A percentile compares a stretch with the other conserved stretches of the same genome.
These are phyloP conservation scores for Prunus salicina DNA, from an alignment of 306 rosid species.

Conservation along the genomic window DNA sequence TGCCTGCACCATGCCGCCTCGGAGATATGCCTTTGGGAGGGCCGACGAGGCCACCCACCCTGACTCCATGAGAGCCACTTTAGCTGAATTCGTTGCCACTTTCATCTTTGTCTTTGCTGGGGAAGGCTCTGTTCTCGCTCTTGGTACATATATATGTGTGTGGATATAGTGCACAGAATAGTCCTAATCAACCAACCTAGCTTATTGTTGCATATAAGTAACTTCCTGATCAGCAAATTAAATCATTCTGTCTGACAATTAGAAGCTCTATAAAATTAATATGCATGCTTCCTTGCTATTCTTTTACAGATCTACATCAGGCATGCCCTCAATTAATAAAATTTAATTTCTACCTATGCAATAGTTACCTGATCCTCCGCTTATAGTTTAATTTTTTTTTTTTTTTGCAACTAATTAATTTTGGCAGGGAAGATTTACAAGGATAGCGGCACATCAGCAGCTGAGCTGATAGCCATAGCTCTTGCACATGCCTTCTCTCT, in stretches of 20 bases:
- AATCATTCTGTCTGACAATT: neutral
- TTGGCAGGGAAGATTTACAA: slow-evolving; percentile 63
- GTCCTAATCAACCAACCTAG: neutral
- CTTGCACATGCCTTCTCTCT: slow-evolving; percentile 72
- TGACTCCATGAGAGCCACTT: slow-evolving; percentile 80
- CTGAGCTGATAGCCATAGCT: slow-evolving; percentile 57
- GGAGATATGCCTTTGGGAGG: slow-evolving; percentile 78
- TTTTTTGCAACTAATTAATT: neutral
- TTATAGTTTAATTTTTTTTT: neutral
- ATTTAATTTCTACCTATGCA: too few species aligned
- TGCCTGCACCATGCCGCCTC: slow-evolving; percentile 45
- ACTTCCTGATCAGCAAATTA: neutral
- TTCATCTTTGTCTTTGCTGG: slow-evolving; percentile 88
- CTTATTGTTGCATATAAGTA: neutral
- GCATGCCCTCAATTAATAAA: neutral
- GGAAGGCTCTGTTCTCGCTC: slow-evolving; percentile 91
- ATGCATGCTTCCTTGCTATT: neutral
- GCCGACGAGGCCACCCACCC: slow-evolving; percentile 92
- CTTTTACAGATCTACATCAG: neutral
- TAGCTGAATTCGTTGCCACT: slow-evolving; percentile 84
- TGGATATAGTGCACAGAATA: too few species aligned
- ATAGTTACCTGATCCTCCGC: too few species aligned
- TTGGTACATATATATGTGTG: slow-evolving; percentile 35
- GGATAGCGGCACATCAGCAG: slow-evolving; percentile 50
- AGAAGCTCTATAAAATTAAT: neutral